phyloP scores from a whole-genome alignment of 1,284 basidiomycete species.

The Cryptococcus hybrid region DNA sequence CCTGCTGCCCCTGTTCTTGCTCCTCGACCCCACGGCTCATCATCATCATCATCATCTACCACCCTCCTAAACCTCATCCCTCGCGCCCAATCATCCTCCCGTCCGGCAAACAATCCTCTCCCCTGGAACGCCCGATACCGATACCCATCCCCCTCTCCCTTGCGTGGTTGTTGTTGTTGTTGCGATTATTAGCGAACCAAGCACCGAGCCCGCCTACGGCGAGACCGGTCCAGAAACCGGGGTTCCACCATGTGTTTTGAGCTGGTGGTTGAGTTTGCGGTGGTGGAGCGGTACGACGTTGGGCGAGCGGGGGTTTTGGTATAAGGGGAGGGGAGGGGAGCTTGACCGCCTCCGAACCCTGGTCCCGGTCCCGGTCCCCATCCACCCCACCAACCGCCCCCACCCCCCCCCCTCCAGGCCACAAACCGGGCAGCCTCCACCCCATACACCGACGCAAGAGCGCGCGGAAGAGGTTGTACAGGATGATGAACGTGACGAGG shows the following conservation, averaged over 20 bases:
- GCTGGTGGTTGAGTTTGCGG: not conserved
- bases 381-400: slow-evolving; percentile 27
- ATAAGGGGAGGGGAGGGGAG: not conserved
- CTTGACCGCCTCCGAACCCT: not conserved
- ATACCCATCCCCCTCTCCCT: too few relatives aligned
- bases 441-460: not conserved
- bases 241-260: slow-evolving; percentile 50
- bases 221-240: slow-evolving; percentile 80
- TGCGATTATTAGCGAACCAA: slow-evolving; percentile 48
- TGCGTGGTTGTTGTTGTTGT: slow-evolving; percentile 4
- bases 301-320: not conserved
- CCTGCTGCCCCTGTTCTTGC: slow-evolving; percentile 2
- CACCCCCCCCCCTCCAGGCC: slow-evolving; percentile 46
- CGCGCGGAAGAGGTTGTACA: slow-evolving; percentile 57
- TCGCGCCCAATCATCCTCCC: slow-evolving; percentile 20
- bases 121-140: not conserved
- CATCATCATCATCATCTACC: not conserved
- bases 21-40: too few relatives aligned
- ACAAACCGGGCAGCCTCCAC: slow-evolving; percentile 28
- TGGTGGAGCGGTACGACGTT: not conserved
- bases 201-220: slow-evolving; percentile 65
- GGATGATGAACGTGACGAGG: slow-evolving; percentile 57
- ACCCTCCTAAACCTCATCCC: slow-evolving; percentile 1
- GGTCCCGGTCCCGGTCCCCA: slow-evolving; percentile 12
- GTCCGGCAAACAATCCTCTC: slow-evolving; percentile 50